Percentiles rank a stretch among this genome's conserved stretches.
Evolutionary conservation across 345 rosid species (phyloP).

Genomic region (Aquilaria malaccensis): DNA sequence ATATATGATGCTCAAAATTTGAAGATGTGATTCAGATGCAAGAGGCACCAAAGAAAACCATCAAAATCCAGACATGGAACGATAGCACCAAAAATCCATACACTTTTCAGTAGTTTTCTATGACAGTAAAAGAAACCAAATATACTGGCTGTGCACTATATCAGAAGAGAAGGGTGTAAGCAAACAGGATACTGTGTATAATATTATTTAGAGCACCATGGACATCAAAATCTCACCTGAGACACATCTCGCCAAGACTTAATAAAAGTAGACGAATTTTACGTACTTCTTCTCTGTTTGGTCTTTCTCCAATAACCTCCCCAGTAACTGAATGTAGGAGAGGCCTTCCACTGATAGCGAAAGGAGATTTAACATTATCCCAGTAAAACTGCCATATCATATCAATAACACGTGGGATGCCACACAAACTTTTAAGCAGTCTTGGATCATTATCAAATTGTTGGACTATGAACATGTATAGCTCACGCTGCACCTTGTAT

Average conservation of each 20-base stretch:
- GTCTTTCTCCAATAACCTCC: constrained; percentile 63
- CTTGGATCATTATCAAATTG: constrained; percentile 83
- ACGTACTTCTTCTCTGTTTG: constrained; percentile 69
- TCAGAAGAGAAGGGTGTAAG: too few species aligned
- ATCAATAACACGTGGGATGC: constrained; percentile 73
- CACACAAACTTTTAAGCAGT: constrained; percentile 66
- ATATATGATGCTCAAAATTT: too few species aligned
- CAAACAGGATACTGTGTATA: too few species aligned
- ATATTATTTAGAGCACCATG: constrained; percentile 16
- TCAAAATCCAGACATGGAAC: neutral
- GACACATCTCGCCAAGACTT: constrained; percentile 98
- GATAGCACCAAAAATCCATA: too few species aligned
- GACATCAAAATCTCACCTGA: constrained; percentile 40
- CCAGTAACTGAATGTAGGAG: constrained; percentile 61
- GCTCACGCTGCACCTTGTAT: constrained; percentile 85
- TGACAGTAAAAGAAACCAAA: too few species aligned
- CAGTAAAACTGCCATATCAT: constrained; percentile 75
- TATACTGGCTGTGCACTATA: too few species aligned
- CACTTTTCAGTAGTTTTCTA: too few species aligned
- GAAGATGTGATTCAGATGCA: too few species aligned
- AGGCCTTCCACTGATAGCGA: constrained; percentile 68
- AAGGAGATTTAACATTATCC: constrained; percentile 64
- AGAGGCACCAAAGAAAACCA: constrained; percentile 8
- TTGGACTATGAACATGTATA: constrained; percentile 89
- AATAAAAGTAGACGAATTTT: constrained; percentile 91